Base-by-base conservation (phyloP, 768 basidiomycete genomes). In the Mycena rosella region DNA sequence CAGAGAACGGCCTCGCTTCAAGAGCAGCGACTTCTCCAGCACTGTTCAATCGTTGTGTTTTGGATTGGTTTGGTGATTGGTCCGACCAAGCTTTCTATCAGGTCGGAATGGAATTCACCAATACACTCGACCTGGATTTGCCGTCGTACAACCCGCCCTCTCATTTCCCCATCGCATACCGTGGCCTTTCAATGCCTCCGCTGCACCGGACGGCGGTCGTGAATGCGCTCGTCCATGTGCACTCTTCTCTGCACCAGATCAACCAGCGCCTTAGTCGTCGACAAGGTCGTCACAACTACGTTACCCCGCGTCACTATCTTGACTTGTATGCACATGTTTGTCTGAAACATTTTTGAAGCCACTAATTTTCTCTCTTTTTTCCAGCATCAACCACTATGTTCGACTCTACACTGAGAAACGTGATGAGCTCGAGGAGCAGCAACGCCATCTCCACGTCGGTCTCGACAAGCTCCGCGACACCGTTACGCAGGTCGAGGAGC, bases 61-160 rank as follows among this genome's bases (percentile, higher is more conserved):
- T 99, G 63, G 97, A 99, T 79, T 99, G 98, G 98, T 99, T 99
- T 73, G 98, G 98, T 29, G 96, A 98, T 77, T 99, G 98, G 98
- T 96, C 96, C 18, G 96, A 98, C 73, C 96, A 98, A 76, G 96
- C 98, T 0, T 94, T 99, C 80, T 99, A 93, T 77, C 98, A 99
- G 84, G 98, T 99, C 67, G 98, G 94, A 47, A 89, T 93, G 85
- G 98, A 99, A 79, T 97, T 99, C 79, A 99, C 97, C 2, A 88
- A 94, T 58, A 92, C 93, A 0, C 86, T 99, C 71, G 98, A 99
- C 79, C 87, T 99, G 70, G 98, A 99, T 74, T 79, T 95, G 40
- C 85, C 93, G 6, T 88, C 90, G 0, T 99, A 96, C 80, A 84
- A 79, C 24, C 89, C 96, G 11, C 94, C 96, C 11, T 75, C 83